Evolutionary conservation across 192 early-diverging fungal species (phyloP).

Genomic region (Glomus cerebriforme): DNA sequence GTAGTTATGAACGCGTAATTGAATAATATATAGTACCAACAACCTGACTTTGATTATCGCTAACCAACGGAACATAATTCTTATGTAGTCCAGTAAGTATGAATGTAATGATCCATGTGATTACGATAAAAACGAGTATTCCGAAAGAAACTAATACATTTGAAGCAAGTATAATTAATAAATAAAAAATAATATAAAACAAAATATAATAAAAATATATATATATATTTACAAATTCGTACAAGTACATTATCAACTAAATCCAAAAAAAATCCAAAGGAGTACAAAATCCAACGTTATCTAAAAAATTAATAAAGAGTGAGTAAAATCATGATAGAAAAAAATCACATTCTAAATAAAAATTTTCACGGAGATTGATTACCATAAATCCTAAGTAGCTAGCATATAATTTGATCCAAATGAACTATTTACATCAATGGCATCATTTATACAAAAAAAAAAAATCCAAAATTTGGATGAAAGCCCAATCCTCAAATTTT

Average conservation of each 20-base stretch:
- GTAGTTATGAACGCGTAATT: conserved; percentile 72
- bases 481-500: neutral
- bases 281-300: neutral
- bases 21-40: conserved; percentile 72
- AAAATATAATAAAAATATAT: no score
- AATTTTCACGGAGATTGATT: neutral
- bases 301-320: neutral
- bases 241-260: neutral
- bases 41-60: conserved; percentile 49
- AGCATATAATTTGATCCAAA: neutral
- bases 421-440: neutral
- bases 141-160: conserved; percentile 53
- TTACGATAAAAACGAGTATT: conserved; percentile 49
- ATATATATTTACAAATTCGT: neutral
- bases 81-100: conserved; percentile 49
- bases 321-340: neutral
- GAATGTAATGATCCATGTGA: conserved; percentile 61
- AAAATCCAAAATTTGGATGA: neutral
- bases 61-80: conserved; percentile 52
- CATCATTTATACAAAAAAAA: neutral
- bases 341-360: neutral
- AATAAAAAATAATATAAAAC: no score
- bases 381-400: neutral
- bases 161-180: no score
- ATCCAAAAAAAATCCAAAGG: neutral